Evolutionary conservation across 2,329 filamentous ascomycete species (phyloP), one percentile per base, ranked within the genome.

Genomic region (Fusarium setosum): DNA sequence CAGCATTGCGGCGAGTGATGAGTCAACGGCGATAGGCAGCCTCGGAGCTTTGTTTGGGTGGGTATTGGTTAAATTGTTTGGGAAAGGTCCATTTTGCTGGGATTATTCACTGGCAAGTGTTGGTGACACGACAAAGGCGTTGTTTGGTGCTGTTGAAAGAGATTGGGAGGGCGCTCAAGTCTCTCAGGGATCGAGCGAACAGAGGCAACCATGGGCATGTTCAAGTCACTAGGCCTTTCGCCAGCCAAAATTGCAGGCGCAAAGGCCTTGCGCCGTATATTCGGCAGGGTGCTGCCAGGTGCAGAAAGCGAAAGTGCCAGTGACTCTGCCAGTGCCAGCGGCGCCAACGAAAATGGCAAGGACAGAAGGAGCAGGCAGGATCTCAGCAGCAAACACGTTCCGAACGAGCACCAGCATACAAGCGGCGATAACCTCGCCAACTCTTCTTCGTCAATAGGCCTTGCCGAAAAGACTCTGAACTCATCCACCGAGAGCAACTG

Each of bases 181-280:
- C 49, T 41, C 34, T 42, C 23, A 41, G 42, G 20, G 31, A 41
- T 34, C 24, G 35, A 44, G 40, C 29, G 49, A 41, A 60, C 18
- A 15, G 29, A 49, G 24, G 20, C 54, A 44, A 44, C 37, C 31
- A 75, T 76, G 68, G 57, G 71, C 38, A 67, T 73, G 42, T 52
- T 75, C 50, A 76, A 74, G 61, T 72, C 70, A 44, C 52, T 75
- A 9, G 65, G 74, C 40, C 68, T 76, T 65, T 73, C 70, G 61
- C 69, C 70, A 52, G 73, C 73, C 67, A 75, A 69, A 59, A 69
- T 69, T 55, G 73, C 71, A 73, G 63, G 71, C 37, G 63, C 71
- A 29, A 73, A 67, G 44, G 68, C 70, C 31, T 54, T 78, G 17
- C 76, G 75, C 18, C 72, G 68, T 56, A 65, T 76, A 52, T 73